Conservation (phyloP, 1,284 basidiomycete species). For the Volvariella surrecta region DNA sequence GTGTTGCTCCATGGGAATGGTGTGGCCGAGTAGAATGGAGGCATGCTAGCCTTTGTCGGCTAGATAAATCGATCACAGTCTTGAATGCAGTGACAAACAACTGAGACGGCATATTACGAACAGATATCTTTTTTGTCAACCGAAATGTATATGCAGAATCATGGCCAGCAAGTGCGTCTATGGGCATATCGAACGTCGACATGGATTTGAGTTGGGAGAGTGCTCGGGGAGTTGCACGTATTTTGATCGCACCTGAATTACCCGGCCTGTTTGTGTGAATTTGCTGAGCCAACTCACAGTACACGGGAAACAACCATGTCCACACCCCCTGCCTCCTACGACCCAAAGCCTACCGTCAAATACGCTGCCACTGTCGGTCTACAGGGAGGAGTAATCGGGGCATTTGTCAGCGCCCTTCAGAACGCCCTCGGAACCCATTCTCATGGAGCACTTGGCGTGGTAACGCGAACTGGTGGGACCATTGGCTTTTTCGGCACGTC, state of each 20-base stretch:
- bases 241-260: slow-evolving; percentile 4
- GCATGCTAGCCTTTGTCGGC: too few relatives aligned
- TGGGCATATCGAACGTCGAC: too few relatives aligned
- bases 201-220: too few relatives aligned
- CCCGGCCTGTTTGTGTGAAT: slow-evolving; percentile 8
- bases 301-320: slow-evolving; percentile 21
- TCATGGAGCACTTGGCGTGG: slow-evolving; percentile 81
- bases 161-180: too few relatives aligned
- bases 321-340: slow-evolving; percentile 31
- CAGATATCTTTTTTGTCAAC: too few relatives aligned
- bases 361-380: slow-evolving; percentile 57
- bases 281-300: slow-evolving; percentile 4
- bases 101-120: too few relatives aligned
- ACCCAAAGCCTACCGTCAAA: slow-evolving; percentile 48
- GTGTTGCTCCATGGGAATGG: too few relatives aligned
- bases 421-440: slow-evolving; percentile 80
- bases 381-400: slow-evolving; percentile 67
- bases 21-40: too few relatives aligned
- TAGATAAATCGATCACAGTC: too few relatives aligned
- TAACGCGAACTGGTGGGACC: slow-evolving; percentile 72
- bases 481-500: slow-evolving; percentile 75
- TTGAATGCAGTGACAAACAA: too few relatives aligned
- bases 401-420: slow-evolving; percentile 75
- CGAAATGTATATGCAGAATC: too few relatives aligned
- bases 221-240: too few relatives aligned